Percentiles rank a stretch among this genome's conserved stretches.
Evolutionary conservation across 2,329 filamentous ascomycete species (phyloP).

Genomic region (Neonectria ditissima): DNA sequence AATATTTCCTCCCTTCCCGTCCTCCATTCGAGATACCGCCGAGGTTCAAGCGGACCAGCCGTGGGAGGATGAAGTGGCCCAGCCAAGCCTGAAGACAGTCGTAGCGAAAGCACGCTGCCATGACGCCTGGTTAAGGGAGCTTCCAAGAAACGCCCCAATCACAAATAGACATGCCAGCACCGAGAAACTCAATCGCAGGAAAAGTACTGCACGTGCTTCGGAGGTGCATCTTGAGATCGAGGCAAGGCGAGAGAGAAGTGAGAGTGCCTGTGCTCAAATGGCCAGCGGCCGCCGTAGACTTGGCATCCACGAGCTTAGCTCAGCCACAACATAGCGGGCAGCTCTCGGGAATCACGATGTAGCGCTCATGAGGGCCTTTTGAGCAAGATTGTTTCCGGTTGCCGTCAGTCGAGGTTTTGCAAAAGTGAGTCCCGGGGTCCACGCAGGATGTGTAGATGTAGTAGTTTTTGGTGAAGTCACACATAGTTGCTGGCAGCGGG

Average conservation of each 20-base stretch:
- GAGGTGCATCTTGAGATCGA: neutral
- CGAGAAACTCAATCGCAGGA: neutral
- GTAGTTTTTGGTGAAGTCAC: slow-evolving; percentile 79
- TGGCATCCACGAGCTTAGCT: slow-evolving; percentile 24
- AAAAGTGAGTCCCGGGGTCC: slow-evolving; percentile 78
- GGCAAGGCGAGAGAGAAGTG: neutral
- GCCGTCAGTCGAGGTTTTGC: slow-evolving; percentile 76
- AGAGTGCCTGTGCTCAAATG: neutral
- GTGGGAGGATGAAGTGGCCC: slow-evolving; percentile 7
- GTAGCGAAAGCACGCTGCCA: slow-evolving; percentile 1
- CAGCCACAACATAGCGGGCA: slow-evolving; percentile 61
- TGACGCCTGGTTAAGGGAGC: neutral
- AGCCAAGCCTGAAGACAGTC: slow-evolving; percentile 10
- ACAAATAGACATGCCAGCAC: slow-evolving; percentile 2
- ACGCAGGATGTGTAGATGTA: slow-evolving; percentile 80
- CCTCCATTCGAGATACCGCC: neutral
- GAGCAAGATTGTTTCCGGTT: slow-evolving; percentile 69
- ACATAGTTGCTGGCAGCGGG: slow-evolving; percentile 56
- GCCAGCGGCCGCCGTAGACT: slow-evolving; percentile 8
- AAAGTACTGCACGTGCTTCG: slow-evolving; percentile 14
- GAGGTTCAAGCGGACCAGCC: slow-evolving; percentile 7
- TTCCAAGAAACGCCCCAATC: neutral
- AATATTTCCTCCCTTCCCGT: neutral
- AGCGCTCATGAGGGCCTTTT: slow-evolving; percentile 77
- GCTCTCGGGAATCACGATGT: slow-evolving; percentile 75